Base-by-base conservation (phyloP, 306 rosid species). In the Spatholobus suberectus region DNA sequence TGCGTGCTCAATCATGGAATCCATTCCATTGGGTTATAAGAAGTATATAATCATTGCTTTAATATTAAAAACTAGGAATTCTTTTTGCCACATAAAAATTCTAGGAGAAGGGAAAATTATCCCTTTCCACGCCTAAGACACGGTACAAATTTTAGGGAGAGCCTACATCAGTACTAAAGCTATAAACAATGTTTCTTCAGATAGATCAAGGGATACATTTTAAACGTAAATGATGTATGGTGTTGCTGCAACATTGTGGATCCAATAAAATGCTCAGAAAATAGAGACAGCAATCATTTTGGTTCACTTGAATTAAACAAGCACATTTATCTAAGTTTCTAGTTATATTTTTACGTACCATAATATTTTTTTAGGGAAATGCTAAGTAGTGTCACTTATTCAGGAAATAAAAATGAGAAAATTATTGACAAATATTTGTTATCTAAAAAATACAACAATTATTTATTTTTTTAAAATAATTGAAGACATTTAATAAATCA, bases 181-280 rank as follows among this genome's bases (percentile, higher is more conserved):
- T 21, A 21, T 4, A 3, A 21, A 47, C 49, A 29, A 62, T 77
- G 46, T 26, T 62, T 62, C 81, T 27, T 17, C 32, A 44, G 20
- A 44, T 61, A 76, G n/a, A 75, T 69, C 21, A 27, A 37, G 40
- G 8, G 46, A 77, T 32, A 14, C 26, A 20, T 23, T 63, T 76
- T 78, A 29, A 49, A 38, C 2, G 13, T 15, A 37, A 61, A 23
- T 21, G 55, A 44, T 44, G 72, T 70, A 18, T 40, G 15, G 7
- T 38, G 17, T 43, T 79, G 61, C 71, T 55, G 62, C 83, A 27
- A 37, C 75, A 51, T 63, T 44, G 17, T 55, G 43, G 61, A 43
- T 44, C 32, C 46, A 61, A 43, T 4, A 76, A 61, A 76, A 49
- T 43, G 61, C 15, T 43, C 35, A 73, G 11, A 23, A 21, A 74